These are phyloP conservation scores for Cryomyces antarcticus DNA, from an alignment of 495 filamentous ascomycete species.

Conservation along the genomic window DNA sequence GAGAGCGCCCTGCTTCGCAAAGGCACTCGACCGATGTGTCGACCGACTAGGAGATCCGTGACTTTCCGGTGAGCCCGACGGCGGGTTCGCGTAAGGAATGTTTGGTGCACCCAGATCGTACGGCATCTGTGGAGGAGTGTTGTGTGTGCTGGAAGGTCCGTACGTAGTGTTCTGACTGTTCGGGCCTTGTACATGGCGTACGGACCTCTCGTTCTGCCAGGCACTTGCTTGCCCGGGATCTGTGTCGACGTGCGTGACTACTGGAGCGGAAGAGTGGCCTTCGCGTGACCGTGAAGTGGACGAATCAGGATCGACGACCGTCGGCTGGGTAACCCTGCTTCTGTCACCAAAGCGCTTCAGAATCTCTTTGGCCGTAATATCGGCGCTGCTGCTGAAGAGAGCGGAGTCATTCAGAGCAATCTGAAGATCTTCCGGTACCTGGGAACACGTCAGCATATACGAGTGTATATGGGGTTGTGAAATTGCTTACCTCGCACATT, in stretches of 20 bases:
- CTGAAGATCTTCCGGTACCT: conserved; percentile 87
- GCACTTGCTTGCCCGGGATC: conserved; percentile 5
- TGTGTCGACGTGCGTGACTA: conserved; percentile 5
- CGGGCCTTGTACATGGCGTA: conserved; percentile 5
- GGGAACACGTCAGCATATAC: background rate
- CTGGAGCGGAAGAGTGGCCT: background rate
- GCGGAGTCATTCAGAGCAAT: conserved; percentile 63
- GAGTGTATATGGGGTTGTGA: background rate
- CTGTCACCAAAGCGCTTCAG: conserved; percentile 24
- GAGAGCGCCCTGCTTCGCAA: background rate
- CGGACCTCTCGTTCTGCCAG: conserved; percentile 11
- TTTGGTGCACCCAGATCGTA: background rate
- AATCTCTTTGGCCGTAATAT: conserved; percentile 94
- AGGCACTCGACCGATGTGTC: background rate
- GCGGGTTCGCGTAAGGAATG: background rate
- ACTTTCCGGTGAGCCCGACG: background rate
- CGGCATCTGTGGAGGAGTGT: background rate
- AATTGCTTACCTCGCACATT: conserved; percentile 75
- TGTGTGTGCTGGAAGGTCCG: background rate
- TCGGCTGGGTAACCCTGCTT: background rate
- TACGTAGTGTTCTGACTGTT: background rate
- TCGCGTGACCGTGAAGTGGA: background rate
- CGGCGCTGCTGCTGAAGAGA: conserved; percentile 59
- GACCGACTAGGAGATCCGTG: background rate
- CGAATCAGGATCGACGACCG: background rate